Evolutionary conservation across 805 yeast species (phyloP).

Genomic region (Nakazawaea ambrosiae): DNA sequence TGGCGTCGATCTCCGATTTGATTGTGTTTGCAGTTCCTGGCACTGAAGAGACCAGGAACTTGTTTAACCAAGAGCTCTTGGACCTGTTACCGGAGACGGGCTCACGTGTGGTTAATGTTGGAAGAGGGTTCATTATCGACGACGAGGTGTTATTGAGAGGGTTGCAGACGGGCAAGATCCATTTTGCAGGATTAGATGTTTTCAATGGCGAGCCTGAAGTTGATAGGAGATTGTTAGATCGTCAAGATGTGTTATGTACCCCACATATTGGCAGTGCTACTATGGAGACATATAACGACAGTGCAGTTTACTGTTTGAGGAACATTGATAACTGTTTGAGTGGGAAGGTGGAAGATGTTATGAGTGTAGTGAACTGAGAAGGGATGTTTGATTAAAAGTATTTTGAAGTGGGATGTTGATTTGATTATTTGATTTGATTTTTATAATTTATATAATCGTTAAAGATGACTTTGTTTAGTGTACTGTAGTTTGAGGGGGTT

Average conservation of each 20-base stretch:
- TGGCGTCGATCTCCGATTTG: slow-evolving; percentile 38
- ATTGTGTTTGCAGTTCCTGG: slow-evolving; percentile 65
- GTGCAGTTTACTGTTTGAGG: slow-evolving; percentile 45
- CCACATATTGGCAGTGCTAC: slow-evolving; percentile 76
- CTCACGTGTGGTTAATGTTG: slow-evolving; percentile 63
- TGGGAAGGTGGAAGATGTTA: background rate
- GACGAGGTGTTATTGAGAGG: slow-evolving; percentile 60
- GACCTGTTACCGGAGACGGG: slow-evolving; percentile 42
- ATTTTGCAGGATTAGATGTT: slow-evolving; percentile 70
- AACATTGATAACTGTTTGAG: slow-evolving; percentile 36
- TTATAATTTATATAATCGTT: too few species aligned
- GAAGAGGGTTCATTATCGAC: slow-evolving; percentile 65
- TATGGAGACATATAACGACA: slow-evolving; percentile 41
- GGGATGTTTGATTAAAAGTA: too few species aligned
- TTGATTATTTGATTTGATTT: too few species aligned
- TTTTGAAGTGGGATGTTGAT: too few species aligned
- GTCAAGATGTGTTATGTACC: slow-evolving; percentile 58
- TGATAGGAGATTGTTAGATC: slow-evolving; percentile 37
- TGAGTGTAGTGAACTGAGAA: too few species aligned
- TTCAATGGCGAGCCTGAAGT: slow-evolving; percentile 57
- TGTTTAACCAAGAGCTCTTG: slow-evolving; percentile 44
- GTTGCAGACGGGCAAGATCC: slow-evolving; percentile 49
- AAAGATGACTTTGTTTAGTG: too few species aligned
- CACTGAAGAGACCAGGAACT: slow-evolving; percentile 45
- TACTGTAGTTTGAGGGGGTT: too few species aligned